Conservation (phyloP, 768 basidiomycete species). For the Mycena kentingensis region DNA sequence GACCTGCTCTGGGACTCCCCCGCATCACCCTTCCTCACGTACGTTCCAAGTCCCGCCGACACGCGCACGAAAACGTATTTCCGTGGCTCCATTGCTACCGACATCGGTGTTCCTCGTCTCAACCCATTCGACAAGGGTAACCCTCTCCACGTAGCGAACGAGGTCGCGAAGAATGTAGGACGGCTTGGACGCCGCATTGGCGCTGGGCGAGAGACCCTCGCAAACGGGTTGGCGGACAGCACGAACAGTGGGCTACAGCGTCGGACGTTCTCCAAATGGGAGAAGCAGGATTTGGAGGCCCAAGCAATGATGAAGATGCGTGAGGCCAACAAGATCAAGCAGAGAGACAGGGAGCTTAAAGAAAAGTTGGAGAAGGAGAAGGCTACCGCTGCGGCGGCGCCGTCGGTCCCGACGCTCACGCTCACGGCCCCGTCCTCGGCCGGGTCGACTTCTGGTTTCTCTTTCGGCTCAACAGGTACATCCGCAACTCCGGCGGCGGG, state of each 20-base stretch:
- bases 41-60: conserved; percentile 30
- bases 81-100: conserved; percentile 50
- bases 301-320: conserved; percentile 75
- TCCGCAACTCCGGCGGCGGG: conserved; percentile 19
- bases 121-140: conserved; percentile 47
- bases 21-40: conserved; percentile 35
- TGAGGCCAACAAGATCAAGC: conserved; percentile 45
- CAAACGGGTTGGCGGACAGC: conserved; percentile 47
- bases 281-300: conserved; percentile 84
- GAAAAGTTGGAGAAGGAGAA: conserved; percentile 45
- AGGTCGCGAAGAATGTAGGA: conserved; percentile 23
- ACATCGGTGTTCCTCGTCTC: conserved; percentile 42
- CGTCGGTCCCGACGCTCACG: conserved; percentile 31
- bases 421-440: conserved; percentile 27
- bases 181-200: conserved; percentile 17
- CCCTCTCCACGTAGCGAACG: conserved; percentile 23
- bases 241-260: conserved; percentile 43
- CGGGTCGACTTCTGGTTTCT: conserved; percentile 29
- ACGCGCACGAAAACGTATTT: conserved; percentile 31
- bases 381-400: conserved; percentile 24
- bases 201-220: conserved; percentile 10
- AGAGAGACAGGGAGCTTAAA: conserved; percentile 43
- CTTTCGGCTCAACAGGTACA: conserved; percentile 14
- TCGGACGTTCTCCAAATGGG: conserved; percentile 73
- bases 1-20: conserved; percentile 70